These are phyloP conservation scores for Parascedosporium putredinis DNA, from an alignment of 2,329 filamentous ascomycete genomes.

Conservation along the genomic window DNA sequence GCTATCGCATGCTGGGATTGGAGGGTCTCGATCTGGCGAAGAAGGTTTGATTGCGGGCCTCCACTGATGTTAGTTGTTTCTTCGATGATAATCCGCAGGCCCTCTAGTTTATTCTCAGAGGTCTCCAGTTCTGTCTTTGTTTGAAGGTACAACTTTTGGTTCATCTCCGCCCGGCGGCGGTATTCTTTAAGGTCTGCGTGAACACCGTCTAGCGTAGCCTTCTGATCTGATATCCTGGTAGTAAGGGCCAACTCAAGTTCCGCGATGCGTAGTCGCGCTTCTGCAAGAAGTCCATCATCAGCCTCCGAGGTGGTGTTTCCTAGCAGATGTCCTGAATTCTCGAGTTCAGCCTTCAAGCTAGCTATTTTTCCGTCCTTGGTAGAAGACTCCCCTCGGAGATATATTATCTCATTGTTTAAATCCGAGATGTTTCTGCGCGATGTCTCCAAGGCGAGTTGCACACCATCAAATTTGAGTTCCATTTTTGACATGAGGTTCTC, in stretches of 20 bases:
- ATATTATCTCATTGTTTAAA: slow-evolving; percentile 34
- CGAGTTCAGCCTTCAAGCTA: slow-evolving; percentile 60
- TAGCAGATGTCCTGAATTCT: slow-evolving; percentile 54
- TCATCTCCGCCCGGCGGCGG: slow-evolving; percentile 61
- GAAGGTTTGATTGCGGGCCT: slow-evolving; percentile 77
- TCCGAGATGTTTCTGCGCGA: slow-evolving; percentile 17
- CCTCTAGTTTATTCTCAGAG: slow-evolving; percentile 82
- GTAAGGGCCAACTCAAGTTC: slow-evolving; percentile 47
- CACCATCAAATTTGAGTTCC: slow-evolving; percentile 26
- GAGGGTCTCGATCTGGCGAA: slow-evolving; percentile 88
- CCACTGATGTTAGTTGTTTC: slow-evolving; percentile 75
- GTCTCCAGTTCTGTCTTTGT: slow-evolving; percentile 66
- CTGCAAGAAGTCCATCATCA: slow-evolving; percentile 54
- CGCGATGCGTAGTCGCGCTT: slow-evolving; percentile 28
- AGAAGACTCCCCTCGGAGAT: slow-evolving; percentile 51
- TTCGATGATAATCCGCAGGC: slow-evolving; percentile 74
- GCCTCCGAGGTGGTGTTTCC: slow-evolving; percentile 42
- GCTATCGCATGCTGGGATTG: slow-evolving; percentile 93
- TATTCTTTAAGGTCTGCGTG: slow-evolving; percentile 60
- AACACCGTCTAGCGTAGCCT: slow-evolving; percentile 55
- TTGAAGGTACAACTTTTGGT: slow-evolving; percentile 64
- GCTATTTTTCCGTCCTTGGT: slow-evolving; percentile 54
- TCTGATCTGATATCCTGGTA: slow-evolving; percentile 69
- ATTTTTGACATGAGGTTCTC: slow-evolving; percentile 32
- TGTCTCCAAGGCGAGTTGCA: slow-evolving; percentile 12